Conservation (phyloP, 73 alveolate species). For the Blepharisma stoltei region DNA sequence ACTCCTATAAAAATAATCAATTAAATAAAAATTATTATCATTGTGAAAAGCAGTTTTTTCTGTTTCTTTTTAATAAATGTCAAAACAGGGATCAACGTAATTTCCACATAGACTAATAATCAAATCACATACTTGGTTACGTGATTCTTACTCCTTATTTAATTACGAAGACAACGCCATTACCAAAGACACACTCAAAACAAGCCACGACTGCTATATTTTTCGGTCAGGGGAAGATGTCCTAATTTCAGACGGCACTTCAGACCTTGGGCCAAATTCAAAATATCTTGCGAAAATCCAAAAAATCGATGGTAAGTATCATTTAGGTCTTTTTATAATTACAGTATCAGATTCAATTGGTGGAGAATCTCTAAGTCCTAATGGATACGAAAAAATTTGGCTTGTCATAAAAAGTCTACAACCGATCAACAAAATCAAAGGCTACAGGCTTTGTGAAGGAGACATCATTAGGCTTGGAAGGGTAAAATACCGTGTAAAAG, state of each 20-base stretch:
- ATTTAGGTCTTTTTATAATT: not conserved
- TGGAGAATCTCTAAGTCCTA: not conserved
- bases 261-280: not conserved
- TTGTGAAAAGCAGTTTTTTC: no score
- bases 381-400: conserved; percentile 20
- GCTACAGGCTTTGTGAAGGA: conserved; percentile 26
- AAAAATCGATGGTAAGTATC: not conserved
- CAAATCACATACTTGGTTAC: conserved; percentile 11
- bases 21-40: no score
- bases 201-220: not conserved
- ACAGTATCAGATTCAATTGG: not conserved
- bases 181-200: not conserved
- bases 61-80: no score
- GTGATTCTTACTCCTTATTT: conserved; percentile 30
- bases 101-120: not conserved
- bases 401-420: conserved; percentile 13
- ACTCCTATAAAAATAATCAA: no score
- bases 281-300: not conserved
- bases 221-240: conserved; percentile 20
- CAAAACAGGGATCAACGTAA: no score
- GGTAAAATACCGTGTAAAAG: conserved; percentile 20
- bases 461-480: conserved; percentile 27
- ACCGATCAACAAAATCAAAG: not conserved
- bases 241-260: not conserved
- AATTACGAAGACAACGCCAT: conserved; percentile 15